Conservation (phyloP, 371 early-diverging fungal genomes). For the Syncephalastrum monosporum region DNA sequence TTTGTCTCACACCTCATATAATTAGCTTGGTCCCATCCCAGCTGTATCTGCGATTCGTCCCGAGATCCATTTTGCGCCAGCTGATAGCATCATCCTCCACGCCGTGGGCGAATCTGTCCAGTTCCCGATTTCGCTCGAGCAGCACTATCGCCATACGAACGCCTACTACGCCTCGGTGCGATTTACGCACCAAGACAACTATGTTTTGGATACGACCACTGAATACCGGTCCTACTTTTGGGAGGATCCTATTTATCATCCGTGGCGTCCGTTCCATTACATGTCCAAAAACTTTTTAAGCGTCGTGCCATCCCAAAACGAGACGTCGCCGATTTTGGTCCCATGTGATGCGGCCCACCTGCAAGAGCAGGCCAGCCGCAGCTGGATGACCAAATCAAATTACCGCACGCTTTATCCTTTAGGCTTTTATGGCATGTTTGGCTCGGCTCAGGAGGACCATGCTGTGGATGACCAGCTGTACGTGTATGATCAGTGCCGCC, state of each 20-base stretch:
- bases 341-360: slow-evolving; percentile 8
- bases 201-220: slow-evolving; percentile 22
- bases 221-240: slow-evolving; percentile 47
- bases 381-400: slow-evolving; percentile 21
- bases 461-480: slow-evolving; percentile 10
- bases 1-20: neutral
- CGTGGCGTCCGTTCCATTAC: slow-evolving; percentile 29
- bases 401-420: slow-evolving; percentile 4
- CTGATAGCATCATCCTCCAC: slow-evolving; percentile 32
- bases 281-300: slow-evolving; percentile 21
- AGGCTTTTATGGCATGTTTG: slow-evolving; percentile 12
- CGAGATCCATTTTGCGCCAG: slow-evolving; percentile 26
- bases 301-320: slow-evolving; percentile 6
- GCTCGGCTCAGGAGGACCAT: slow-evolving; percentile 11
- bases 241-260: slow-evolving; percentile 32
- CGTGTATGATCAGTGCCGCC: slow-evolving; percentile 18
- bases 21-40: slow-evolving; percentile 41
- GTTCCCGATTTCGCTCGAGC: slow-evolving; percentile 23
- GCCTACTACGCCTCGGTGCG: slow-evolving; percentile 29
- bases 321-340: neutral
- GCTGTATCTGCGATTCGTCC: slow-evolving; percentile 27
- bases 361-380: slow-evolving; percentile 8
- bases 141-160: slow-evolving; percentile 25
- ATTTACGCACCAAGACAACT: slow-evolving; percentile 20
- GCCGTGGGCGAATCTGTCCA: slow-evolving; percentile 19